phyloP scores from a whole-genome alignment of 768 basidiomycete species.

The Mycena rebaudengoi region DNA sequence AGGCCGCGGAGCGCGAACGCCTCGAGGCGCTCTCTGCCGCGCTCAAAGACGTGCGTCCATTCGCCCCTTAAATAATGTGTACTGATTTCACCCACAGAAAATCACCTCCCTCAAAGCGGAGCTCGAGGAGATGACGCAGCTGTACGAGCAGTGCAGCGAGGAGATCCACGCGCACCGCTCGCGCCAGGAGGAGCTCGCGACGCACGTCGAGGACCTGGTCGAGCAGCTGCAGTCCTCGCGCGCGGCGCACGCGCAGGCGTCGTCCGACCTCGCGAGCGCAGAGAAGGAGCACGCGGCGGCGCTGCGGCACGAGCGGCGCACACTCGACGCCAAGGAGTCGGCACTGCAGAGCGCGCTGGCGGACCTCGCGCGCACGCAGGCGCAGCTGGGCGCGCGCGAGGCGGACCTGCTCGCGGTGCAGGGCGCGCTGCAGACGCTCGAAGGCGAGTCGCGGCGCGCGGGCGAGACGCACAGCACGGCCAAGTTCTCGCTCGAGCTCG shows the following conservation, averaged over 20 bases:
- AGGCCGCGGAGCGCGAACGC: slow-evolving; percentile 71
- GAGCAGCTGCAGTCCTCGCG: slow-evolving; percentile 68
- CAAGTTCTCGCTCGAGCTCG: slow-evolving; percentile 87
- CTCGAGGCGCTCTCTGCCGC: slow-evolving; percentile 72
- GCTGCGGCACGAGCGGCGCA: slow-evolving; percentile 65
- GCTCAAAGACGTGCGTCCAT: slow-evolving; percentile 76
- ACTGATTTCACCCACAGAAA: slow-evolving; percentile 60
- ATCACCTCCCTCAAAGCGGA: slow-evolving; percentile 67
- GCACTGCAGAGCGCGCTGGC: slow-evolving; percentile 69
- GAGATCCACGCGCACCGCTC: slow-evolving; percentile 75
- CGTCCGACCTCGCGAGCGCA: slow-evolving; percentile 63
- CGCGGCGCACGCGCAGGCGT: slow-evolving; percentile 59
- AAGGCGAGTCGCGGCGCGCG: slow-evolving; percentile 78
- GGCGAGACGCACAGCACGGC: slow-evolving; percentile 89
- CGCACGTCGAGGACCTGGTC: slow-evolving; percentile 77
- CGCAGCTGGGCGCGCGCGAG: slow-evolving; percentile 75
- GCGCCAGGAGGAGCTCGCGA: slow-evolving; percentile 81
- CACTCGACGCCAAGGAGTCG: slow-evolving; percentile 75
- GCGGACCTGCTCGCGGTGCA: slow-evolving; percentile 80
- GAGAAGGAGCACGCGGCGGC: slow-evolving; percentile 72
- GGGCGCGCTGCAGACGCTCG: slow-evolving; percentile 70
- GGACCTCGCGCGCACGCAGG: slow-evolving; percentile 69
- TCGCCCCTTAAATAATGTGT: neutral
- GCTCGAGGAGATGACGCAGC: slow-evolving; percentile 69
- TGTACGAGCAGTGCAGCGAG: slow-evolving; percentile 68